These are phyloP conservation scores for Rhynchosporium agropyri DNA, from an alignment of 2,329 filamentous ascomycete species.

Conservation along the genomic window DNA sequence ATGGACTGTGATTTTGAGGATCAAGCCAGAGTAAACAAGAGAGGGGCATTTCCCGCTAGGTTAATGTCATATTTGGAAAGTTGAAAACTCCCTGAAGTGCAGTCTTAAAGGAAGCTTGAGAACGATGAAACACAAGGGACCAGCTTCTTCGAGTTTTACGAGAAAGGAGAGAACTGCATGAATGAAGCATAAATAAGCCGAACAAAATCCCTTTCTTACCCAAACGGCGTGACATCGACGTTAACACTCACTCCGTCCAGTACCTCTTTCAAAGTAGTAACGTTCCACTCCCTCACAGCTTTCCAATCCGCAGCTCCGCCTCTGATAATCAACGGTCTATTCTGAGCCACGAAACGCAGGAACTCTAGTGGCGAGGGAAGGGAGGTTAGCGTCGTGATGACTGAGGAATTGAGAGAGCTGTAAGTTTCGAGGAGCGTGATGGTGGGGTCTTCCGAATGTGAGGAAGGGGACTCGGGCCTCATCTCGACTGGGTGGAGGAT, in stretches of 20 bases:
- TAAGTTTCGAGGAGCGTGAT: constrained; percentile 66
- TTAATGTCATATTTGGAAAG: too few relatives aligned
- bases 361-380: constrained; percentile 78
- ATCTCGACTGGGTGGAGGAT: neutral
- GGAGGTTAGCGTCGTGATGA: constrained; percentile 61
- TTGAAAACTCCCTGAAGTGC: neutral
- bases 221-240: constrained; percentile 72
- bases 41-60: too few relatives aligned
- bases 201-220: constrained; percentile 27
- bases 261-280: constrained; percentile 56
- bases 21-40: neutral
- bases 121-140: neutral
- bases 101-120: neutral
- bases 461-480: constrained; percentile 14
- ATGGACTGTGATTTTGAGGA: neutral
- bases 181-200: neutral
- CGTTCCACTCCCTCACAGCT: constrained; percentile 65
- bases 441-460: constrained; percentile 45
- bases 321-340: constrained; percentile 74
- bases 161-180: too few relatives aligned
- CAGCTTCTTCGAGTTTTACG: too few relatives aligned
- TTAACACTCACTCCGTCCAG: constrained; percentile 65
- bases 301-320: constrained; percentile 64
- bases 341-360: constrained; percentile 74
- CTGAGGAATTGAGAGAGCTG: constrained; percentile 68